Evolutionary conservation across 768 basidiomycete genomes (phyloP), one percentile per base, ranked within the genome.

Genomic region (Leucocoprinus sp.): DNA sequence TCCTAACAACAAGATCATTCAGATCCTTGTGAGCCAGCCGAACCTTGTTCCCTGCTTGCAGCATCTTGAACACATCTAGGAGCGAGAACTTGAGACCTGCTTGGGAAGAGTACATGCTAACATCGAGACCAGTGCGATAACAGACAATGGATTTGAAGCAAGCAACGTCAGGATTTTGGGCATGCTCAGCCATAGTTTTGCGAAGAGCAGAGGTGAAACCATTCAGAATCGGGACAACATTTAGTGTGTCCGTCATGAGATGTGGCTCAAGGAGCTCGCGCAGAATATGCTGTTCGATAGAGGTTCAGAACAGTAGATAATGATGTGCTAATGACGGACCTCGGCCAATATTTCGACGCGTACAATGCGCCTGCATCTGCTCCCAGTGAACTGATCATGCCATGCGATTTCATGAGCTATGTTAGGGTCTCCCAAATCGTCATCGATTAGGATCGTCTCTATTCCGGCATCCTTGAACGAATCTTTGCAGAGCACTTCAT

Each of bases 61-160:
- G 74, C 37, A 59, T 54, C 14, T 61, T 50, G 21, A 63, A 55
- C 22, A 69, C 52, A 14, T 60, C 56, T 26, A 54, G 42, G 3
- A 78, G 49, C 17, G 55, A 72, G 27, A 21, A 55, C 36, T 37
- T 63, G 43, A 60, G 49, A 31, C 50, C 64, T 18, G 62, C 58
- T 8, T 45, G 50, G 2, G 56, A 52, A 8, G 60, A 52, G 14
- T 52, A 50, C 0, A 62, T 49, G 2, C 62, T 55, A 21, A 90
- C 68, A 53, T 78, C 68, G 36, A 90, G 65, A 2, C 87, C 87
- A 0, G 84, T 84, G 38, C 87, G 76, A 57, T 90, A 89, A 60
- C 84, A 85, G 1, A 78, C 70, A 35, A 87, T 72, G 8, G 84
- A 85, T 59, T 90, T 89, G 71, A 86, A 84, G 1, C 72, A 77